Evolutionary conservation across 306 rosid genomes (phyloP), one percentile per base, ranked within the genome.

Genomic region (Purshia tridentata): DNA sequence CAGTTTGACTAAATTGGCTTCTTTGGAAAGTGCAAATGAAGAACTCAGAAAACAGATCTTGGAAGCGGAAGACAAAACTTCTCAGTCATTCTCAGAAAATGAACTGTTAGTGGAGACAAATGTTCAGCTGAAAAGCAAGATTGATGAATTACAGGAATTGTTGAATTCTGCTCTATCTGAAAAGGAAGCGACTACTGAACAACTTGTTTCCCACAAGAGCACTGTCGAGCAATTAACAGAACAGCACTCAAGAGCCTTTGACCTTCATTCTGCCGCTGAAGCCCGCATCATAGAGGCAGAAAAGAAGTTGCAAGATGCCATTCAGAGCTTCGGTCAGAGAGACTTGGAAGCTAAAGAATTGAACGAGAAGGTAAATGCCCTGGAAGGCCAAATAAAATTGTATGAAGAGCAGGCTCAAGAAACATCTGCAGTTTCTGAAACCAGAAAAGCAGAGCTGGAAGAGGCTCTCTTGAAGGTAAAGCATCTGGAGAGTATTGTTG

Each of bases 331-430:
- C 45, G 68, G 78, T 42, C 81, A 81, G 82, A 93, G 77, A 83
- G 94, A 93, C 69, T 82, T 80, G 49, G 98, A 94, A 89, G 88
- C 92, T 77, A 84, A 80, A 54, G 92, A 84, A 41, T 77, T 94
- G 89, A 82, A 65, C 46, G 90, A 83, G 89, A 89, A 86, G 78
- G 84, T 94, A 70, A 73, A 20, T 66, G 44, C 74, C 0, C 80
- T 79, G 20, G 91, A 89, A 68, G 74, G 74, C 77, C 89, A 91
- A 69, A 58, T 91, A 70, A 87, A 81, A 66, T 22, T 74, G 64
- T 69, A 73, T 4, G 83, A 93, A 78, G 84, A 82, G 51, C 85
- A 85, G 78, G 84, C 77, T 41, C 84, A 13, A 46, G 90, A 84
- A 69, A 86, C 87, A 10, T 87, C 76, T 65, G 68, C 82, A 5